Conservation (phyloP, 768 basidiomycete genomes). For the Kwoniella pini region DNA sequence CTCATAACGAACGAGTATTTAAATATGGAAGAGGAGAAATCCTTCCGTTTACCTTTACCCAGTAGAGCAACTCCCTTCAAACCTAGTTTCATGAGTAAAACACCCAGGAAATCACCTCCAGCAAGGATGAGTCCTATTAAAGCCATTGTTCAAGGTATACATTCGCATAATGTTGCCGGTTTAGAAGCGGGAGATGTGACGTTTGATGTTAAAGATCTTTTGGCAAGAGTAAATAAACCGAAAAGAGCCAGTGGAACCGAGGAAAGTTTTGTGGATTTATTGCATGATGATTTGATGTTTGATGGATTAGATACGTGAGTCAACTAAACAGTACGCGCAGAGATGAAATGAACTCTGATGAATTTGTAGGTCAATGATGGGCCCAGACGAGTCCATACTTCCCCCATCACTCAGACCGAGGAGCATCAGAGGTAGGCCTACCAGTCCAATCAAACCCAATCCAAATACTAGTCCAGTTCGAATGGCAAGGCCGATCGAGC, state of each 20-base stretch:
- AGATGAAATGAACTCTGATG: background rate
- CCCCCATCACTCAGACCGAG: slow-evolving; percentile 15
- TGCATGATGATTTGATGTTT: slow-evolving; percentile 24
- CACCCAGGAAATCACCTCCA: slow-evolving; percentile 10
- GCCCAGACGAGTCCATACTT: slow-evolving; percentile 25
- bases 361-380: slow-evolving; percentile 15
- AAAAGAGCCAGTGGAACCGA: slow-evolving; percentile 38
- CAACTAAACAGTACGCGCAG: background rate
- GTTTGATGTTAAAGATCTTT: slow-evolving; percentile 38
- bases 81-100: background rate
- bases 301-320: slow-evolving; percentile 38
- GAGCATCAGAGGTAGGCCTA: background rate
- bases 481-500: background rate
- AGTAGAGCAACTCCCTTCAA: background rate
- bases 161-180: background rate
- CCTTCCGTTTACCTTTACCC: slow-evolving; percentile 9
- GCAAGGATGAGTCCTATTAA: slow-evolving; percentile 9
- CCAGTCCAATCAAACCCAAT: slow-evolving; percentile 2
- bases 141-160: background rate
- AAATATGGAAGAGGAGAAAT: background rate
- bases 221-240: slow-evolving; percentile 34
- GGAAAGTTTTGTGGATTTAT: slow-evolving; percentile 45
- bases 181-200: slow-evolving; percentile 25
- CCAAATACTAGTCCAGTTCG: background rate
- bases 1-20: slow-evolving; percentile 9